phyloP scores from a whole-genome alignment of 768 basidiomycete species.

The Auriscalpium microsporum region DNA sequence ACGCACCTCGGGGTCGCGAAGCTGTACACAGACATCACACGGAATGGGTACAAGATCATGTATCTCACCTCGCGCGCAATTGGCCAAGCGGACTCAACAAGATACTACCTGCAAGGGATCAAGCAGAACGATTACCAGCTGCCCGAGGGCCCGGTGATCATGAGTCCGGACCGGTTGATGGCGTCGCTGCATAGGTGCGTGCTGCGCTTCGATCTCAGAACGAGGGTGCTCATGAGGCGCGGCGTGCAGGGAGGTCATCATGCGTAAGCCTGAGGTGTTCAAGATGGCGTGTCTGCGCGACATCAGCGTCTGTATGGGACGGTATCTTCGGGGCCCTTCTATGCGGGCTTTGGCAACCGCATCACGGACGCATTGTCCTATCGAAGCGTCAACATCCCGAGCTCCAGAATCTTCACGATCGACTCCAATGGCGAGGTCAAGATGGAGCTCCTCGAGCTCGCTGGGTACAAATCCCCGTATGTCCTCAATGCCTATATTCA shows the following conservation, averaged over 20 bases:
- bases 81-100: slow-evolving; percentile 93
- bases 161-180: slow-evolving; percentile 96
- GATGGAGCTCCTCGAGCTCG: slow-evolving; percentile 92
- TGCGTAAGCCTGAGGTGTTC: slow-evolving; percentile 99
- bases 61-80: slow-evolving; percentile 96
- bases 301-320: slow-evolving; percentile 87
- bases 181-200: slow-evolving; percentile 93
- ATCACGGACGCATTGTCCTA: slow-evolving; percentile 98
- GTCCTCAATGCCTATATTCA: slow-evolving; percentile 20
- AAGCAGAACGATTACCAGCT: slow-evolving; percentile 93
- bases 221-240: not conserved
- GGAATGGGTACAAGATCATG: slow-evolving; percentile 91
- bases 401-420: slow-evolving; percentile 93
- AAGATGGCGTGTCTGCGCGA: slow-evolving; percentile 99
- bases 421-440: slow-evolving; percentile 93
- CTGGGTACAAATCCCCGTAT: slow-evolving; percentile 93
- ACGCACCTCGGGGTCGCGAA: slow-evolving; percentile 96
- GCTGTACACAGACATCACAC: slow-evolving; percentile 88
- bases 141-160: slow-evolving; percentile 97
- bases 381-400: slow-evolving; percentile 88
- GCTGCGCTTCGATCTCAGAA: slow-evolving; percentile 26
- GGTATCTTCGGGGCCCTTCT: slow-evolving; percentile 69
- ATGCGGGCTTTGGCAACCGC: slow-evolving; percentile 95
- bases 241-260: slow-evolving; percentile 79
- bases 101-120: slow-evolving; percentile 93